Conservation (phyloP, 139 green algal species). For the Chlorella ohadii region DNA sequence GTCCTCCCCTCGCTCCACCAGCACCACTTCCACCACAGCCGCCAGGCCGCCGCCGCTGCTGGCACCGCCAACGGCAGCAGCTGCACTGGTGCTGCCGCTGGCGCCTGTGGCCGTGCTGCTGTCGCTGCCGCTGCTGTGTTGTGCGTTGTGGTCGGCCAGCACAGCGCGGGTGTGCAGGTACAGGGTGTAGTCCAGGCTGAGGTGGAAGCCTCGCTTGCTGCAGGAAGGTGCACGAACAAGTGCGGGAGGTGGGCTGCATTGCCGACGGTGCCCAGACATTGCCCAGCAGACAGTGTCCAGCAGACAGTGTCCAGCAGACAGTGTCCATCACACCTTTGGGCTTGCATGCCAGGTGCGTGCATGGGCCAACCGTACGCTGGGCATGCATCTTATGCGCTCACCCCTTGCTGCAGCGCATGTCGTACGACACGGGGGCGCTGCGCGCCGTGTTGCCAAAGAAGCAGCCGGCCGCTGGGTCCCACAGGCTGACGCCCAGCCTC, state of each 20-base stretch:
- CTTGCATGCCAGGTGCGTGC: too few relatives aligned
- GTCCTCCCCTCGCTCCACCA: conserved; percentile 56
- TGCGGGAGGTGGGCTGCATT: too few relatives aligned
- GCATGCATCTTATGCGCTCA: too few relatives aligned
- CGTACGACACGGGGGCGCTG: conserved; percentile 11
- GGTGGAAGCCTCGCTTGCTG: conserved; percentile 37
- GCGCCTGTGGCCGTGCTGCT: neutral
- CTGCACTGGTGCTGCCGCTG: neutral
- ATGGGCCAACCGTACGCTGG: too few relatives aligned
- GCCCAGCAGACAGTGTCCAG: too few relatives aligned
- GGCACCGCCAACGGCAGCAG: conserved; percentile 5
- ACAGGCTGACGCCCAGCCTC: conserved; percentile 68
- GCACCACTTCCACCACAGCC: conserved; percentile 68
- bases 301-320: too few relatives aligned
- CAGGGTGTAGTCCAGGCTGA: conserved; percentile 65
- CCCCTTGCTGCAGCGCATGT: conserved; percentile 24
- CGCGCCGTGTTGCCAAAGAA: conserved; percentile 74
- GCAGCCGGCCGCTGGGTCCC: conserved; percentile 58
- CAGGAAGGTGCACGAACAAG: neutral
- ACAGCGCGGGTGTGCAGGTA: conserved; percentile 58
- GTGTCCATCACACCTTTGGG: too few relatives aligned
- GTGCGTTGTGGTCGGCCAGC: neutral
- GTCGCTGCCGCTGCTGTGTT: neutral
- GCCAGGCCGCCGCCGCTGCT: conserved; percentile 37
- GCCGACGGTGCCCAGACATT: too few relatives aligned